These are phyloP conservation scores for Phoma sp. DNA, from an alignment of 2,329 filamentous ascomycete genomes.

Conservation along the genomic window DNA sequence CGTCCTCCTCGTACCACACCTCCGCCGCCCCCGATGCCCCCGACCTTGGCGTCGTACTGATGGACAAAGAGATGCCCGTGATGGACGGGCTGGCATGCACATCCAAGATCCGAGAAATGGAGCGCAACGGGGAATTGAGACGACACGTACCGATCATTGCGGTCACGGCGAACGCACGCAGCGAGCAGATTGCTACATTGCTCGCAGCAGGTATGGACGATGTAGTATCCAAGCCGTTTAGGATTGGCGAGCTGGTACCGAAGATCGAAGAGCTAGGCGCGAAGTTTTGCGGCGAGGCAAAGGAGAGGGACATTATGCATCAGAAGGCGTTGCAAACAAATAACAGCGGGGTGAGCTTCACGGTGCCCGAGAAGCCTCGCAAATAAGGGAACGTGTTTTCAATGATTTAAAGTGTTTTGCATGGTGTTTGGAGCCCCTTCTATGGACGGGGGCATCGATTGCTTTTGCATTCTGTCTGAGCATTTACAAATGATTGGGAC, in stretches of 20 bases:
- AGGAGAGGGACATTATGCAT: slow-evolving; percentile 2
- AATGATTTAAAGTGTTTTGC: too few relatives aligned
- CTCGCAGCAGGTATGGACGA: slow-evolving; percentile 55
- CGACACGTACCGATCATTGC: slow-evolving; percentile 52
- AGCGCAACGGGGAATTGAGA: slow-evolving; percentile 42
- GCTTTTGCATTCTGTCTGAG: too few relatives aligned
- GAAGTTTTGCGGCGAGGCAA: slow-evolving; percentile 20
- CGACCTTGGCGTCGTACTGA: slow-evolving; percentile 45
- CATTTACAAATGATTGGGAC: neutral
- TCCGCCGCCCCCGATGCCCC: slow-evolving; percentile 32
- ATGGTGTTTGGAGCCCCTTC: too few relatives aligned
- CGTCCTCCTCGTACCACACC: slow-evolving; percentile 53
- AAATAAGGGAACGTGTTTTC: too few relatives aligned
- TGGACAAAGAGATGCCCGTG: slow-evolving; percentile 53
- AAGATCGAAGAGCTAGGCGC: slow-evolving; percentile 59
- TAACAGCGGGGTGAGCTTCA: slow-evolving; percentile 10
- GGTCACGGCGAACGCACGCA: slow-evolving; percentile 52
- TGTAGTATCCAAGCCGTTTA: slow-evolving; percentile 60
- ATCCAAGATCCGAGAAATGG: slow-evolving; percentile 46
- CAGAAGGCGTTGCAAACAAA: slow-evolving; percentile 9
- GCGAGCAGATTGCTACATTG: slow-evolving; percentile 51
- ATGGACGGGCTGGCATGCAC: slow-evolving; percentile 53
- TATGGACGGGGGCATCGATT: too few relatives aligned
- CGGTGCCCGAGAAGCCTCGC: neutral
- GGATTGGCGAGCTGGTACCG: slow-evolving; percentile 58